Evolutionary conservation across 306 rosid species (phyloP), one percentile per base, ranked within the genome.

Genomic region (Aeschynomene evenia): DNA sequence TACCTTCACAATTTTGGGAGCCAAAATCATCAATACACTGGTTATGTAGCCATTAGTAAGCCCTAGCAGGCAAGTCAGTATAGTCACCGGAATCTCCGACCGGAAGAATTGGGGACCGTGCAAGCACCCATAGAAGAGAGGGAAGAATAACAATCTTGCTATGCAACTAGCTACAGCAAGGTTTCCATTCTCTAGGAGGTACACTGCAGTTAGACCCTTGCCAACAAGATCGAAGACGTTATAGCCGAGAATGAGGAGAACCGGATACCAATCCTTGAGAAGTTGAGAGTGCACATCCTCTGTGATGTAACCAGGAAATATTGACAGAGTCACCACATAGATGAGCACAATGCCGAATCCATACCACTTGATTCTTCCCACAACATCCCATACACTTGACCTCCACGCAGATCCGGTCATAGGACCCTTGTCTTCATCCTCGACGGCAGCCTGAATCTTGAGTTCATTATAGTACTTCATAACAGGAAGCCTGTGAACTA

Each of bases 171-270:
- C 89, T 8, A 94, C 59, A 0, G 85, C 91, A n/a, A 87, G 48
- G 69, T 91, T 94, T 2, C 79, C 59, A 69, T 83, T 80, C 70
- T 87, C 83, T 6, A 84, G 86, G 18, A 88, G 82, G 68, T 85
- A 91, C 14, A 84, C 78, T 6, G 90, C 81, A 45, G 98, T 94
- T 39, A 90, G 74, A 40, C 63, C 59, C 86, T 90, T 94, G 39
- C 96, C 98, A 59, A 94, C 92, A 57, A 94, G 89, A 77, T 90
- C 98, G 48, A 85, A 91, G 72, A 94, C 88, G 52, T 94, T 90
- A 79, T 73, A 94, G 76, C 78, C 54, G 1, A 91, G 23, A 51
- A 94, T 94, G 8, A 94, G 91, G 39, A 91, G 67, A 73, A 94
- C 10, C 0, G 99, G 42, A 59, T 90, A 91, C 99, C 97, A 94